Evolutionary conservation across 192 early-diverging fungal genomes (phyloP), one percentile per base, ranked within the genome.

Genomic region (Coemansia sp.): DNA sequence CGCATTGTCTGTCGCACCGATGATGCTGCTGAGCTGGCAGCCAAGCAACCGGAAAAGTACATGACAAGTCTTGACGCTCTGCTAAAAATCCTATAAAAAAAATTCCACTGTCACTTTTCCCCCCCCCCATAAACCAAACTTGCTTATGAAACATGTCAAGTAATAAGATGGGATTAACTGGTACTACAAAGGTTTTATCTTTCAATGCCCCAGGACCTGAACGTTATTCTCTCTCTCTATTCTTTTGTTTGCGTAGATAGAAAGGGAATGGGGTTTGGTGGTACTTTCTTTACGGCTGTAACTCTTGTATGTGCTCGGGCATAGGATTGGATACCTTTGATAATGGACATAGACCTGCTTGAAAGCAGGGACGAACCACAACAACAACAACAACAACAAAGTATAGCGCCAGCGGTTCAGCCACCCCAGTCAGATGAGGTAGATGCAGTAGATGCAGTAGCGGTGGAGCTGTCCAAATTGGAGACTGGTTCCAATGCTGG

Each of bases 1-100:
- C 42, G 56, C 13, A 25, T 74, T 23, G 54, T 74, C n/a, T 38
- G 43, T 18, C 54, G 70, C 13, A 25, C 16, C 21, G 13, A 16
- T 0, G 30, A 32, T 19, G 31, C 38, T 9, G 17, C 29, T 5
- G 20, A 9, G 1, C 8, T 45, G 32, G 38, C 25, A 7, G 38
- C 25, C 3, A 20, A 19, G 3, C 8, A 23, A 20, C 46, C 64
- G 0, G 43, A 54, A 4, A 47, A 60, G 23, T 54, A 63, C 13
- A 54, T 72, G 21, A 7, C 29, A 16, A 40, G 23, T 9, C 23
- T 74, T 7, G 42, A 45, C 11, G 30, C 23, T 17, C 17, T 73
- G 4, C 38, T 35, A 12, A 18, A 27, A 10, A 20, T 47, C 13
- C 28, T 64, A 11, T 64, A 45, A 42, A n/a, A n/a, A n/a, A n/a